Conservation (phyloP, 768 basidiomycete species). For the Termitomyces sp. region DNA sequence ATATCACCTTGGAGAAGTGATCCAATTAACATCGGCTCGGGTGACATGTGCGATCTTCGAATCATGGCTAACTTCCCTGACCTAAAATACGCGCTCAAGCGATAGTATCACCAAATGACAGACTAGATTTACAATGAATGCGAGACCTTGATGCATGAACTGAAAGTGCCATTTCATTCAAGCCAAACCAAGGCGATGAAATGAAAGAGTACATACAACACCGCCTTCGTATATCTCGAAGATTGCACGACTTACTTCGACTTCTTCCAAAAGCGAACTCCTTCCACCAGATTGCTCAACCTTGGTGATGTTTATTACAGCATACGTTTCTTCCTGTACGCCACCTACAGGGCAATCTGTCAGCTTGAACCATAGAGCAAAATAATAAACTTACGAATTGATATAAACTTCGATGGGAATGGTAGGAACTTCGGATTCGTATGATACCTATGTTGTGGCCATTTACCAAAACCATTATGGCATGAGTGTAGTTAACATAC, state of each 20-base stretch:
- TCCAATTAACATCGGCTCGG: conserved; percentile 79
- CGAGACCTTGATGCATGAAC: conserved; percentile 87
- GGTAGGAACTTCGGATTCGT: conserved; percentile 76
- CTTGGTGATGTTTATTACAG: conserved; percentile 58
- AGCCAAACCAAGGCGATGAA: neutral
- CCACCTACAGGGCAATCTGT: conserved; percentile 34
- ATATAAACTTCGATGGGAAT: conserved; percentile 64
- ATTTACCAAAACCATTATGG: neutral
- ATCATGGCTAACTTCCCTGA: conserved; percentile 80
- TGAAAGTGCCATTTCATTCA: conserved; percentile 18
- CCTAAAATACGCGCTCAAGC: conserved; percentile 29
- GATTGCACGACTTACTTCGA: conserved; percentile 76
- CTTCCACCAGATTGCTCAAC: conserved; percentile 23
- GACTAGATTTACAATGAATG: conserved; percentile 56
- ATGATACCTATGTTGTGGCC: conserved; percentile 58
- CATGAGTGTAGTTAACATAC: conserved; percentile 29
- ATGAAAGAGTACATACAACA: conserved; percentile 43
- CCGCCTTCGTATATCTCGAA: conserved; percentile 91
- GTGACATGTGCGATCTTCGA: conserved; percentile 63
- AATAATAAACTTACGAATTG: conserved; percentile 46
- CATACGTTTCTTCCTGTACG: conserved; percentile 73
- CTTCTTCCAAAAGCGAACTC: conserved; percentile 63
- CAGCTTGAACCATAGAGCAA: neutral
- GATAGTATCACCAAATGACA: neutral
- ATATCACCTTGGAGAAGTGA: conserved; percentile 60